A percentile compares a stretch with the other conserved stretches of the same genome.
phyloP scores from a whole-genome alignment of 1,139 yeast genomes.

The Pneumocystis canis region DNA sequence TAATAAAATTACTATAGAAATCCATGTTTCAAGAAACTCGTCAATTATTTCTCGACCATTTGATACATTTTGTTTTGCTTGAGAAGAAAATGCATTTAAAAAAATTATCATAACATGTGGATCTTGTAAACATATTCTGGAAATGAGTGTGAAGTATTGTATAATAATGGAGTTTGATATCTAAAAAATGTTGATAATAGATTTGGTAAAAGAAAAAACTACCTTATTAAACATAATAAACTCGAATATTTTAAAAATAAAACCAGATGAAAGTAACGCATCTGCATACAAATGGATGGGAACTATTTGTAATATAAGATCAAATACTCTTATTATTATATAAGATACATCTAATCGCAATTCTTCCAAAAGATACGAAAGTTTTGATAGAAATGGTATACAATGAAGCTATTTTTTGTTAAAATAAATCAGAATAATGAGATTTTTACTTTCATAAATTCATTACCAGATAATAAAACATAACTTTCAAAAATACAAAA shows the following conservation, averaged over 20 bases:
- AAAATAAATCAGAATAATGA: not conserved
- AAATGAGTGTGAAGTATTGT: conserved; percentile 14
- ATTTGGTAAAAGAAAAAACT: not conserved
- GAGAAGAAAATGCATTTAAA: conserved; percentile 7
- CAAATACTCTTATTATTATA: conserved; percentile 13
- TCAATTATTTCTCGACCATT: conserved; percentile 8
- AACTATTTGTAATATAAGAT: conserved; percentile 10
- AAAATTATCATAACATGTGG: conserved; percentile 12
- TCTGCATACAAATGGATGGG: conserved; percentile 8
- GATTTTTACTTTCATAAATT: conserved; percentile 12
- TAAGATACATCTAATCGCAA: conserved; percentile 14
- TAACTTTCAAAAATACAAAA: conserved; percentile 62
- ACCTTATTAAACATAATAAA: conserved; percentile 8
- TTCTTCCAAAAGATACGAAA: conserved; percentile 14
- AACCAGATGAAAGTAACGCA: conserved; percentile 14
- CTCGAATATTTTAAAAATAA: conserved; percentile 11
- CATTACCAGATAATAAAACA: conserved; percentile 39
- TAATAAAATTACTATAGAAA: conserved; percentile 18
- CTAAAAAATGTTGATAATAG: conserved; percentile 3
- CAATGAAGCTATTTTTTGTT: conserved; percentile 18
- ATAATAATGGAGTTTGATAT: conserved; percentile 12
- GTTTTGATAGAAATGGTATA: conserved; percentile 12
- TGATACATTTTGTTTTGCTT: conserved; percentile 1
- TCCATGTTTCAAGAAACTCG: conserved; percentile 17
- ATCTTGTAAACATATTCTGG: conserved; percentile 14